Percentiles rank a stretch among this genome's conserved stretches.
Evolutionary conservation across 495 filamentous ascomycete genomes (phyloP).

Genomic region (Podospora appendiculata): DNA sequence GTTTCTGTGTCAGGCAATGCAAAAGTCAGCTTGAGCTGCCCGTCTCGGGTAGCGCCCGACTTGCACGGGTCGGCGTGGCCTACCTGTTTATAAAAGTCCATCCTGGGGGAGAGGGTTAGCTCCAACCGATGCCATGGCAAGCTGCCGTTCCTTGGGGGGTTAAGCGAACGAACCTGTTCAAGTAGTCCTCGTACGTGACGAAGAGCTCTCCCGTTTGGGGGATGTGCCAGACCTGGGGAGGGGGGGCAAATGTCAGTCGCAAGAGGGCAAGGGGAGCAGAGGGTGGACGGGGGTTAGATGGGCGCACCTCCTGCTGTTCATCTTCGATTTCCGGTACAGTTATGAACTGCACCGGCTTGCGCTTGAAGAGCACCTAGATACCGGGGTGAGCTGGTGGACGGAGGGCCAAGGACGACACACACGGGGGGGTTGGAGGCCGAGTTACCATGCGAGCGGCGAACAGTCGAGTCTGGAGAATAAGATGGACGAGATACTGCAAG

Average conservation of each 20-base stretch:
- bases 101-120: slow-evolving; percentile 40
- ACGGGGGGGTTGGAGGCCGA: background rate
- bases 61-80: slow-evolving; percentile 11
- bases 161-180: slow-evolving; percentile 55
- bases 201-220: slow-evolving; percentile 86
- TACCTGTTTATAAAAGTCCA: slow-evolving; percentile 92
- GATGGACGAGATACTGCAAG: slow-evolving; percentile 21
- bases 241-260: slow-evolving; percentile 5
- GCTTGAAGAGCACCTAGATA: slow-evolving; percentile 82
- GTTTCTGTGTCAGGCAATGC: slow-evolving; percentile 43
- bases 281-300: background rate
- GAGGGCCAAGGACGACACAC: background rate
- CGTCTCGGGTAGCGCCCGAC: background rate
- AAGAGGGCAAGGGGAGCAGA: background rate
- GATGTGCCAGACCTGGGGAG: slow-evolving; percentile 78
- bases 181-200: slow-evolving; percentile 78
- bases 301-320: slow-evolving; percentile 68
- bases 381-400: slow-evolving; percentile 5
- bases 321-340: slow-evolving; percentile 64
- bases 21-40: background rate
- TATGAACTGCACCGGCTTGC: slow-evolving; percentile 86
- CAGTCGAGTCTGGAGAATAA: slow-evolving; percentile 6
- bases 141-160: background rate
- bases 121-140: slow-evolving; percentile 1
- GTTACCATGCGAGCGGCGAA: slow-evolving; percentile 22